Evolutionary conservation across 257 asterid genomes (phyloP), one percentile per base, ranked within the genome.

Genomic region (Ilex asprella): DNA sequence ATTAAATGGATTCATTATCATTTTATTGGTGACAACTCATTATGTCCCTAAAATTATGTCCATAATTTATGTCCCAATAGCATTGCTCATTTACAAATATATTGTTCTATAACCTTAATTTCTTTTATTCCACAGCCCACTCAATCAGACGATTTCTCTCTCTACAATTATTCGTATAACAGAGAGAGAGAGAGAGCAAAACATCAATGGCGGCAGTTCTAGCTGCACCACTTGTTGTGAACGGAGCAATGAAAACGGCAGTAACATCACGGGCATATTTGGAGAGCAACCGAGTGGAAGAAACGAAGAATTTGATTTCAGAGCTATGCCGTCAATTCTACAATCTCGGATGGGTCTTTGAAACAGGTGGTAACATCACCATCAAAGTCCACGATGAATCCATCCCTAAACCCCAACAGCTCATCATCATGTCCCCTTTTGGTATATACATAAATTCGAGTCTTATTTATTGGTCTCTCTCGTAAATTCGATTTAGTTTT

Each of bases 351-450:
- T 89, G 97, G 99, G 97, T 93, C 14, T 90, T 95, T 5, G 97
- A 96, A 51, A 93, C 99, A 51, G 99, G 99, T 27, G 99, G 99
- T 14, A 93, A 97, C 87, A 82, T 93, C 83, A 87, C 97, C 66
- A 79, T 91, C 35, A 90, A 81, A 74, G 97, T 87, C 63, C 96
- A 89, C 12, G 97, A 93, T 69, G 96, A 93, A 44, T 78, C 90
- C 16, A 64, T 87, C 68, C 95, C 97, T 8, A 89, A 76, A 78
- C 60, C 88, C 41, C 79, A 85, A 14, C 97, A 93, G 73, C 96
- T 93, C 62, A 77, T 93, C 66, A 81, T 85, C 67, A 89, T 89
- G 97, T 89, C 99, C 43, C 99, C 97, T 31, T 93, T 95, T 62
- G 99, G 99, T 92, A 66, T 39, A 3, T n/a, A 2, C 14, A 16